These are phyloP conservation scores for Boletus rufocinnamomeus DNA, from an alignment of 768 basidiomycete genomes.

Conservation along the genomic window DNA sequence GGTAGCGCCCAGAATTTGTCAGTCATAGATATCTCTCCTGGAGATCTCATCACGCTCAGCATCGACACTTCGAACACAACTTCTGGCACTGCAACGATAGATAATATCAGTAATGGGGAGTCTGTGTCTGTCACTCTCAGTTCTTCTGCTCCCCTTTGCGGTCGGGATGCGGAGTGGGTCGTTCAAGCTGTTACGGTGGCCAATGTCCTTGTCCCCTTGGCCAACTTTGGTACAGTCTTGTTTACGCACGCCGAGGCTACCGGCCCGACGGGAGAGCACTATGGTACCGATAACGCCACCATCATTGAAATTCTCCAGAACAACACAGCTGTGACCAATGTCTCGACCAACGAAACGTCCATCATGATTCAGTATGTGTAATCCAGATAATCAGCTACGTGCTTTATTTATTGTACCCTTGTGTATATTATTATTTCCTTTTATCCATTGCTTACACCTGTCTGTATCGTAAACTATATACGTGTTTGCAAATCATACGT, in stretches of 20 bases:
- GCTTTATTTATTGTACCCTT: no score
- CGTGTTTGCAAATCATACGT: no score
- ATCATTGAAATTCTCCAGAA: no score
- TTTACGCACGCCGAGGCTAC: conserved; percentile 2
- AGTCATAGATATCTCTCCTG: conserved; percentile 1
- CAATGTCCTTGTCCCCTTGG: not conserved
- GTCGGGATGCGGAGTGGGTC: conserved; percentile 11
- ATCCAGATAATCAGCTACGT: no score
- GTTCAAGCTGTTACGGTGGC: not conserved
- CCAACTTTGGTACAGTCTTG: conserved; percentile 5
- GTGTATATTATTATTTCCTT: no score
- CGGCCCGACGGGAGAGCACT: not conserved
- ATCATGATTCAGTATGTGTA: no score
- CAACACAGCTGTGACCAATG: no score
- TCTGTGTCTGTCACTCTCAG: not conserved
- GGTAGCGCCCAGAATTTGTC: no score
- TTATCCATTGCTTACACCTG: no score
- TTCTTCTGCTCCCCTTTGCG: not conserved
- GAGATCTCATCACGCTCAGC: conserved; percentile 3
- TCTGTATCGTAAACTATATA: no score
- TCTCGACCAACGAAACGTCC: no score
- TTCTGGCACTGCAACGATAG: not conserved
- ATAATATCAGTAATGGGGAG: not conserved
- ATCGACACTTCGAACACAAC: not conserved
- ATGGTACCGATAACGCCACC: no score